Evolutionary conservation across 306 rosid species (phyloP).

Genomic region (Gillenia trifoliata): DNA sequence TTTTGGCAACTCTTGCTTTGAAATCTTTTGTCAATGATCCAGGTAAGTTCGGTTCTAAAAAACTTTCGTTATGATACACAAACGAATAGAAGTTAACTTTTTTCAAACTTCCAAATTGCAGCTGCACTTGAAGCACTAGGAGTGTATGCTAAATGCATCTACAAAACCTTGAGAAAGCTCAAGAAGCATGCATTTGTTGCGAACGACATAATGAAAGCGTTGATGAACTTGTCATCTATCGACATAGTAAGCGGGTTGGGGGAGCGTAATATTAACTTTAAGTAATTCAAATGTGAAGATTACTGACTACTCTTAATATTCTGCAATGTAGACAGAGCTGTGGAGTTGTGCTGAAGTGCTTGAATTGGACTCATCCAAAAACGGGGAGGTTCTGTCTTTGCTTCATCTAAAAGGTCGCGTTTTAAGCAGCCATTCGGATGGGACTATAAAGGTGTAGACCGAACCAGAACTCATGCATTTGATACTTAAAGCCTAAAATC

Average conservation of each 20-base stretch:
- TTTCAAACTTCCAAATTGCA: conserved; percentile 27
- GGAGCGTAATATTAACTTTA: conserved; percentile 3
- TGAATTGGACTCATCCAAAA: conserved; percentile 58
- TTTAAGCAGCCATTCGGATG: conserved; percentile 90
- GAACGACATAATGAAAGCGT: conserved; percentile 55
- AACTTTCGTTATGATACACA: background rate
- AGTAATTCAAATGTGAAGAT: background rate
- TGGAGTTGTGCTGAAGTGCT: conserved; percentile 79
- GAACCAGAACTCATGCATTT: conserved; percentile 2
- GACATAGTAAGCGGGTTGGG: conserved; percentile 59
- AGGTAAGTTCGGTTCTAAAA: conserved; percentile 32
- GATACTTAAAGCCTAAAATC: no score
- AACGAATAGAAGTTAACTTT: conserved; percentile 2
- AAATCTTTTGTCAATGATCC: conserved; percentile 61
- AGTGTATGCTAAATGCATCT: conserved; percentile 65
- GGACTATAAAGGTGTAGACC: conserved; percentile 74
- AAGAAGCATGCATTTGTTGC: conserved; percentile 56
- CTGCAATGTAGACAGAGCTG: conserved; percentile 53
- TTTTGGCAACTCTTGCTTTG: conserved; percentile 70
- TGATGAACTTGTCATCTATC: conserved; percentile 73
- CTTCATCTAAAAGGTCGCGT: conserved; percentile 59
- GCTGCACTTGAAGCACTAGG: conserved; percentile 73
- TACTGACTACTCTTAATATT: conserved; percentile 15
- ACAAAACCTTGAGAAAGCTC: conserved; percentile 66
- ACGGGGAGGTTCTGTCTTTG: conserved; percentile 78